Evolutionary conservation across 768 basidiomycete genomes (phyloP), one percentile per base, ranked within the genome.

Genomic region (Suillus hirtellus): DNA sequence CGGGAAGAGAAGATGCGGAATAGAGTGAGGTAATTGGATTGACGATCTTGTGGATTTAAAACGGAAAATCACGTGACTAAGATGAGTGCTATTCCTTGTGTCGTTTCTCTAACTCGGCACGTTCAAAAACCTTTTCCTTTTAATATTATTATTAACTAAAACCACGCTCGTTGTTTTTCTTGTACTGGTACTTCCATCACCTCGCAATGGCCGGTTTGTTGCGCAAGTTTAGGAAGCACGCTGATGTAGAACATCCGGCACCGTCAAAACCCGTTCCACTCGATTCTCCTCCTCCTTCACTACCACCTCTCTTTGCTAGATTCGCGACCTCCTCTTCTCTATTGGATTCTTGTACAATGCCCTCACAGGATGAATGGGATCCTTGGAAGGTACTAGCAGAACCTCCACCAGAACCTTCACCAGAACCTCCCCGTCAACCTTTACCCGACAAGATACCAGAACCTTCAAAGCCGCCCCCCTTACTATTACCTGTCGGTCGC

Each of bases 151-250:
- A 52, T 52, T 52, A 31, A 37, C 35, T 49, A 24, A 50, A 49
- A 50, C 31, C 52, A 31, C 50, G 9, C 50, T 52, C 50, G 27
- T 52, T 37, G 35, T 37, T 37, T 52, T 53, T 34, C 52, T 53
- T 53, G 52, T 53, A 53, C 52, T 53, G 52, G 34, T 40, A 61
- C 60, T 37, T 58, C 60, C 52, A 55, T 52, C 52, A 17, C n/a
- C 27, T 34, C 64, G 72, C 75, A 72, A 85, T 86, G 85, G 80
- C 82, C 67, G 80, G 79, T 71, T 85, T 86, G 76, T 77, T 85
- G 73, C 85, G 82, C 76, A 85, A 76, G 77, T 84, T 83, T 61
- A 63, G 63, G 49, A 52, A 24, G 7, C n/a, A 2, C 50, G 60
- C n/a, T 9, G 42, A 10, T 44, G 62, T 47, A n/a, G 55, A 59